Evolutionary conservation across 495 filamentous ascomycete species (phyloP), one percentile per base, ranked within the genome.

Genomic region (Aspergillus conjunctus): DNA sequence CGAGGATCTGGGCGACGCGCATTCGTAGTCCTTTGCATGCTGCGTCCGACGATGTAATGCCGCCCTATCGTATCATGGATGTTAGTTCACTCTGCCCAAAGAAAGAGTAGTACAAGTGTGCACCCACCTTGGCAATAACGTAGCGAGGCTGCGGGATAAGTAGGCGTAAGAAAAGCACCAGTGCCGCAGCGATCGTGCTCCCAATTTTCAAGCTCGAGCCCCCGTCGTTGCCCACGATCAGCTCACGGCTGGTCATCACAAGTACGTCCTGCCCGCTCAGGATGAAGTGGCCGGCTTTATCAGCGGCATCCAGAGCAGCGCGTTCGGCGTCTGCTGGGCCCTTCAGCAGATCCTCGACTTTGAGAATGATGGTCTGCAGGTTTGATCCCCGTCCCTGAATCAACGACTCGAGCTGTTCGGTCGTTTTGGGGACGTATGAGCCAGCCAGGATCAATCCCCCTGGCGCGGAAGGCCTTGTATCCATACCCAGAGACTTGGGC

Each of bases 391-490:
- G 17, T 30, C 31, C 30, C n/a, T 17, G 12, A 0, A 37, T 53
- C n/a, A 53, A 37, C 3, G 32, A 53, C 18, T 37, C 30, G 5
- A 53, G 32, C 32, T 53, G 51, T 33, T 53, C 51, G 26, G 51
- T 53, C 18, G 51, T 53, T 33, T 53, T 53, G 51, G 51, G 51
- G 2, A 53, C 51, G 15, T 53, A 53, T 3, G 51, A 53, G 7
- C 51, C 51, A 17, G 51, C 51, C 10, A 53, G 31, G n/a, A 53
- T 37, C 31, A 53, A 53, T n/a, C 51, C 51, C 18, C 51, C 51
- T 18, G 51, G 51, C 17, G 32, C 30, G 14, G 51, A 53, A n/a
- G 51, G 30, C 3, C 34, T 1, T 7, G 31, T 20, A 33, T 33
- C 34, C 31, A 53, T 14, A 2, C 51, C 51, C 9, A 53, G 30